These are phyloP conservation scores for Senecio squalidus DNA, from an alignment of 140 eudicot species.

Conservation along the genomic window DNA sequence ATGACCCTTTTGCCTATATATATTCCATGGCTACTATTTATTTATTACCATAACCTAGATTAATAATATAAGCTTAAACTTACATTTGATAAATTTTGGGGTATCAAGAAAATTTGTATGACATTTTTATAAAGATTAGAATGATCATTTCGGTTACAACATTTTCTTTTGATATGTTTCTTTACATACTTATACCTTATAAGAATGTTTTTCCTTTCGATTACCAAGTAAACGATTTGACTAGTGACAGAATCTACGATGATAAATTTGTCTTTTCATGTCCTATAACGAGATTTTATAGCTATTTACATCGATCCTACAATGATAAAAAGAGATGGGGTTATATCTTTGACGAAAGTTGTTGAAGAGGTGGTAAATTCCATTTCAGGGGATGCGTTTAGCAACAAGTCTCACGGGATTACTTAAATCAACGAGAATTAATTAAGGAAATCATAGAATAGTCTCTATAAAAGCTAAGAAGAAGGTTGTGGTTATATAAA, in stretches of 20 bases:
- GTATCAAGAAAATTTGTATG: neutral
- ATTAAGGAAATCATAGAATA: too few species aligned
- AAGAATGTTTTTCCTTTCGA: neutral
- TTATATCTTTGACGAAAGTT: neutral
- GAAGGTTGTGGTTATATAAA: too few species aligned
- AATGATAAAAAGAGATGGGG: too few species aligned
- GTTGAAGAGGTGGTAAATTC: neutral
- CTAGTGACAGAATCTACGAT: neutral
- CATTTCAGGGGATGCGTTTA: neutral
- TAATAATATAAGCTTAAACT: neutral
- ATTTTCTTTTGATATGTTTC: too few species aligned
- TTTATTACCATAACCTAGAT: slow-evolving; percentile 18
- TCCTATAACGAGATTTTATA: neutral
- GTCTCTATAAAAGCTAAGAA: too few species aligned
- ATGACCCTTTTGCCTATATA: neutral
- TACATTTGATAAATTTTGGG: neutral
- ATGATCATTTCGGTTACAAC: neutral
- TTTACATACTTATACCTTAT: neutral
- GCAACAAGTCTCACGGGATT: slow-evolving; percentile 3
- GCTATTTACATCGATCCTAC: too few species aligned
- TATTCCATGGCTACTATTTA: slow-evolving; percentile 19
- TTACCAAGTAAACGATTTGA: neutral
- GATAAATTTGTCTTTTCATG: neutral
- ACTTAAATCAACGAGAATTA: too few species aligned
- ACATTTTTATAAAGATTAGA: neutral